Evolutionary conservation across 352 stramenopile species (phyloP), one percentile per base, ranked within the genome.

Genomic region (Phytophthora sansomeana): DNA sequence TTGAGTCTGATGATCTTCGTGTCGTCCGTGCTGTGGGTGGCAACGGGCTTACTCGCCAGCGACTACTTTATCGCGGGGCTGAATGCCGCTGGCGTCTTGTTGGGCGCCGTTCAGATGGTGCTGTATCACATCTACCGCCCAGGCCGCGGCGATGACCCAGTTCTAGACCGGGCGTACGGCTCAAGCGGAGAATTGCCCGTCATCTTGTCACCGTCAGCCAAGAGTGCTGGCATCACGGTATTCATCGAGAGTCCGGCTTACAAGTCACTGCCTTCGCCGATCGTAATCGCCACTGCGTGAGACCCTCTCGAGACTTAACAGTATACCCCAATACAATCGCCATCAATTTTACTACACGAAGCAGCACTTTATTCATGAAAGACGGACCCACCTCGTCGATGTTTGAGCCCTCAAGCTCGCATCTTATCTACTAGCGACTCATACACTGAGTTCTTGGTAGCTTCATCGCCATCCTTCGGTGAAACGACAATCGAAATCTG

Each of bases 21-120:
- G 30, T 84, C 80, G 29, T 85, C 80, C 33, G 55, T 54, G 1
- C 48, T 87, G 4, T 91, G 78, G 80, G 72, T 84, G 6, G 53
- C 72, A 28, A 81, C 82, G 29, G 78, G 67, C 11, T 47, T 83
- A 8, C 57, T 85, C 1, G 70, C 78, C 47, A 32, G 67, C 59
- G 71, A 91, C 41, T 38, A 64, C 17, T 69, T 89, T 28, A 62
- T 90, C 5, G 58, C 84, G 30, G 61, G 73, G 0, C 74, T 81
- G 4, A 86, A 77, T 17, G 17, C 54, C 10, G 49, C 85, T 10
- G 77, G 75, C 13, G 52, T 83, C 13, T 30, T 63, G 21, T 54
- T 89, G 6, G 75, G 75, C 0, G 17, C 36, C 28, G 53, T 81
- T 19, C 77, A 92, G 48, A 67, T 87, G 8, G 32, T 71, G 24